phyloP scores from a whole-genome alignment of 2,329 filamentous ascomycete genomes.

The Thyridium curvatum region DNA sequence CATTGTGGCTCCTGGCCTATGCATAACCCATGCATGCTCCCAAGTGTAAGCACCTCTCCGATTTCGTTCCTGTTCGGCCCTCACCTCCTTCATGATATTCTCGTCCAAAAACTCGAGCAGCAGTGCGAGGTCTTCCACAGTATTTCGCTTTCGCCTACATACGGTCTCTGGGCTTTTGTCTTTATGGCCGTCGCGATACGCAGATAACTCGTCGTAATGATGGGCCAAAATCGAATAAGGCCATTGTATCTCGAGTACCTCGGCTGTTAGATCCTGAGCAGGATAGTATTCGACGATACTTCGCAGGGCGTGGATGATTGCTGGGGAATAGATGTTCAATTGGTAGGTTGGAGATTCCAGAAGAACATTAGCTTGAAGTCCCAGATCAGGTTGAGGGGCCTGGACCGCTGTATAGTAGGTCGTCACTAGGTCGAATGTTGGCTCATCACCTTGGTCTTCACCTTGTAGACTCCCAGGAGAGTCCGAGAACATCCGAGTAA shows the following conservation, averaged over 20 bases:
- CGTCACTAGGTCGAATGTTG: too few relatives aligned
- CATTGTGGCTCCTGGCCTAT: neutral
- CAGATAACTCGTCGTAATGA: slow-evolving; percentile 16
- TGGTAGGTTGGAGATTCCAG: slow-evolving; percentile 4
- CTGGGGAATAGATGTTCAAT: slow-evolving; percentile 13
- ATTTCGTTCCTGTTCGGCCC: slow-evolving; percentile 1
- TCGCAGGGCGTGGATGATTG: slow-evolving; percentile 15
- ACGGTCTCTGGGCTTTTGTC: slow-evolving; percentile 2
- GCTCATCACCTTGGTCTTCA: too few relatives aligned
- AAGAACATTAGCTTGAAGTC: too few relatives aligned
- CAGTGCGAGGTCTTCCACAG: slow-evolving; percentile 7
- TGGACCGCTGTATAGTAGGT: too few relatives aligned
- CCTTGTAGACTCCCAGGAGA: too few relatives aligned
- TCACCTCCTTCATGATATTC: slow-evolving; percentile 4
- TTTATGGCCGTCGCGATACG: slow-evolving; percentile 5
- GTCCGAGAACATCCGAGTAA: too few relatives aligned
- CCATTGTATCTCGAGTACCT: slow-evolving; percentile 9
- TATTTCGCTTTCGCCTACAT: slow-evolving; percentile 9
- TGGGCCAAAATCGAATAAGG: slow-evolving; percentile 18
- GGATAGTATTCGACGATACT: slow-evolving; percentile 20
- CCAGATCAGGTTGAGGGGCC: too few relatives aligned
- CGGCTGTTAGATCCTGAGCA: slow-evolving; percentile 11
- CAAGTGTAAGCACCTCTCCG: neutral
- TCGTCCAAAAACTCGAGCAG: slow-evolving; percentile 15
- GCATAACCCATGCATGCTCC: neutral